Percentiles rank a stretch among this genome's conserved stretches.
Evolutionary conservation across 176 grass and related monocot genomes (phyloP).

Genomic region (Eleusine indica): DNA sequence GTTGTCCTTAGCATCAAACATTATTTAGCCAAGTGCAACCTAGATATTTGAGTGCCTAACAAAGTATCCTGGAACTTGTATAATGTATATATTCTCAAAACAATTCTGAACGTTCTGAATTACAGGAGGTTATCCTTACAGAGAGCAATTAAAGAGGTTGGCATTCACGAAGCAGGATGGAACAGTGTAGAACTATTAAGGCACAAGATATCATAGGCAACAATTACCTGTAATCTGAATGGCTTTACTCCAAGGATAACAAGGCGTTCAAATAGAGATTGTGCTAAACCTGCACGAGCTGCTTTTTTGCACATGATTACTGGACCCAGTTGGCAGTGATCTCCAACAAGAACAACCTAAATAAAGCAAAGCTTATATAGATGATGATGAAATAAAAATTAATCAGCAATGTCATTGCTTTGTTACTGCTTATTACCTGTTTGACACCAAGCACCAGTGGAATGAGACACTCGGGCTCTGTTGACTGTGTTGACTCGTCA

Average conservation of each 20-base stretch:
- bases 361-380: slow-evolving; percentile 23
- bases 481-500: slow-evolving; percentile 96
- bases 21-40: neutral
- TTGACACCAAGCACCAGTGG: slow-evolving; percentile 97
- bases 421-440: slow-evolving; percentile 63
- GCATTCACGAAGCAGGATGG: neutral
- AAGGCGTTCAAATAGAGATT: slow-evolving; percentile 96
- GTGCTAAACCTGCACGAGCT: slow-evolving; percentile 90
- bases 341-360: slow-evolving; percentile 97
- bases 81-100: neutral
- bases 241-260: slow-evolving; percentile 97
- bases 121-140: slow-evolving; percentile 9
- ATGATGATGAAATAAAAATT: slow-evolving; percentile 14
- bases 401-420: neutral
- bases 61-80: neutral
- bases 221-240: slow-evolving; percentile 91
- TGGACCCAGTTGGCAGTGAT: slow-evolving; percentile 97
- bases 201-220: neutral
- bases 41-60: neutral
- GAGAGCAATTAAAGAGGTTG: neutral
- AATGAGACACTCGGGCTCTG: slow-evolving; percentile 97
- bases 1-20: neutral
- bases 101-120: neutral
- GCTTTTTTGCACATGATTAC: slow-evolving; percentile 99
- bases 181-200: neutral